phyloP scores from a whole-genome alignment of 2,329 filamentous ascomycete species.

The Cucurbitaria berberidis region DNA sequence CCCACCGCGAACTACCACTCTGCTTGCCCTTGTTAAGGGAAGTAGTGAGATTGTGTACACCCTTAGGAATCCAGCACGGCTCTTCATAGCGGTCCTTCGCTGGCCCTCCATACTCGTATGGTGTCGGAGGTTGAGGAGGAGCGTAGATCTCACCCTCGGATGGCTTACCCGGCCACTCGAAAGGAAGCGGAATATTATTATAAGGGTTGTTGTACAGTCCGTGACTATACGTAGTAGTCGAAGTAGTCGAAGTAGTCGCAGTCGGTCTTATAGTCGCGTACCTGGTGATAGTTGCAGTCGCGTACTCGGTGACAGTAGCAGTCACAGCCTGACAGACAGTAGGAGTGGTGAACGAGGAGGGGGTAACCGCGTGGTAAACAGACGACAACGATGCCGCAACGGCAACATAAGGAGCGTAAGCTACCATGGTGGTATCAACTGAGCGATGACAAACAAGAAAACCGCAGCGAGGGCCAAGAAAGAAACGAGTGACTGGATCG shows the following conservation, averaged over 20 bases:
- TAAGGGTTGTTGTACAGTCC: conserved; percentile 41
- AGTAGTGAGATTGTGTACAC: conserved; percentile 21
- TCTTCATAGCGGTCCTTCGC: conserved; percentile 26
- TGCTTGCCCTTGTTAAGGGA: conserved; percentile 30
- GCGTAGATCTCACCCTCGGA: conserved; percentile 11
- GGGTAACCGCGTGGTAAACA: conserved; percentile 14
- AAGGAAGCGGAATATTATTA: conserved; percentile 33
- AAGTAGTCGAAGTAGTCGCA: no score
- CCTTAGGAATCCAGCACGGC: conserved; percentile 38
- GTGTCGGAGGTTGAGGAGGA: conserved; percentile 26
- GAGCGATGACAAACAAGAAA: conserved; percentile 11
- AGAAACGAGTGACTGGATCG: conserved; percentile 21
- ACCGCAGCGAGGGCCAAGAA: conserved; percentile 6
- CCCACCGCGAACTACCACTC: conserved; percentile 40
- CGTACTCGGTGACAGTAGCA: conserved; percentile 22
- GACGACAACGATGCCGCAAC: conserved; percentile 31
- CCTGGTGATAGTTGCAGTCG: no score
- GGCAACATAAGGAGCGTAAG: conserved; percentile 35
- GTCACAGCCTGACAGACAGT: conserved; percentile 18
- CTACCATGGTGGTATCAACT: conserved; percentile 31
- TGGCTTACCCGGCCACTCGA: conserved; percentile 26
- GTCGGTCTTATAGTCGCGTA: no score
- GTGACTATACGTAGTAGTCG: no score
- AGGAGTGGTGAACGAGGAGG: conserved; percentile 11
- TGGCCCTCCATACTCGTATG: conserved; percentile 32